These are phyloP conservation scores for Kurtzmaniella quercitrusa DNA, from an alignment of 1,139 yeast species.

Conservation along the genomic window DNA sequence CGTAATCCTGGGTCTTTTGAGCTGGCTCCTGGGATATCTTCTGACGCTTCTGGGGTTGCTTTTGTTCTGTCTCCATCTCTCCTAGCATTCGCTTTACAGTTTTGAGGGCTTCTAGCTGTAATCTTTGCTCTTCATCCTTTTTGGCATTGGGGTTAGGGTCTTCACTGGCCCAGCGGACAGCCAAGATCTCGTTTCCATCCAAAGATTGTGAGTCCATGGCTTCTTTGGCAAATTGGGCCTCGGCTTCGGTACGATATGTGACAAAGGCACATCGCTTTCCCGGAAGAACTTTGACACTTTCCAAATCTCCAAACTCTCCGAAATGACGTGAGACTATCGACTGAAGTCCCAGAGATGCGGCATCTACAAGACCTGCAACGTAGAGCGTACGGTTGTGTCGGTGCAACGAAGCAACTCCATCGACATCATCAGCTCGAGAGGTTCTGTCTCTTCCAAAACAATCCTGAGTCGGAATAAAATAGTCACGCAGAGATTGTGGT, in stretches of 20 bases:
- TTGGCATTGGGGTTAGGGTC: constrained; percentile 78
- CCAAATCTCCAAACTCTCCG: constrained; percentile 76
- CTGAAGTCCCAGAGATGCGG: constrained; percentile 17
- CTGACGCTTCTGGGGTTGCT: neutral
- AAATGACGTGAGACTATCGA: constrained; percentile 45
- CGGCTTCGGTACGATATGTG: constrained; percentile 59
- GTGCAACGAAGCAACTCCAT: constrained; percentile 86
- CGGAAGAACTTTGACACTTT: constrained; percentile 56
- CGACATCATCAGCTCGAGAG: constrained; percentile 87
- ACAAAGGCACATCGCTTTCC: constrained; percentile 76
- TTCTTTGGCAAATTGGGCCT: constrained; percentile 92
- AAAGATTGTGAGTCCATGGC: constrained; percentile 84
- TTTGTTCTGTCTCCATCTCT: constrained; percentile 6
- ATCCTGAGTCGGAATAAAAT: constrained; percentile 62
- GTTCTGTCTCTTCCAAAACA: constrained; percentile 93
- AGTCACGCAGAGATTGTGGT: constrained; percentile 47
- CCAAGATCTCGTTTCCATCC: constrained; percentile 57
- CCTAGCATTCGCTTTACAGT: constrained; percentile 29
- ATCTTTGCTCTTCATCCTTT: constrained; percentile 39
- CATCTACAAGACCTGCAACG: constrained; percentile 57
- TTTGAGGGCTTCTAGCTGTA: constrained; percentile 32
- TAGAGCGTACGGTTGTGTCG: constrained; percentile 68
- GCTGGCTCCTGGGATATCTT: neutral
- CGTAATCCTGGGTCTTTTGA: too few species aligned
- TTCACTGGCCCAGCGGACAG: constrained; percentile 84